Evolutionary conservation across 139 green algal genomes (phyloP), one percentile per base, ranked within the genome.

Genomic region (Deuterostichococcus epilithicus): DNA sequence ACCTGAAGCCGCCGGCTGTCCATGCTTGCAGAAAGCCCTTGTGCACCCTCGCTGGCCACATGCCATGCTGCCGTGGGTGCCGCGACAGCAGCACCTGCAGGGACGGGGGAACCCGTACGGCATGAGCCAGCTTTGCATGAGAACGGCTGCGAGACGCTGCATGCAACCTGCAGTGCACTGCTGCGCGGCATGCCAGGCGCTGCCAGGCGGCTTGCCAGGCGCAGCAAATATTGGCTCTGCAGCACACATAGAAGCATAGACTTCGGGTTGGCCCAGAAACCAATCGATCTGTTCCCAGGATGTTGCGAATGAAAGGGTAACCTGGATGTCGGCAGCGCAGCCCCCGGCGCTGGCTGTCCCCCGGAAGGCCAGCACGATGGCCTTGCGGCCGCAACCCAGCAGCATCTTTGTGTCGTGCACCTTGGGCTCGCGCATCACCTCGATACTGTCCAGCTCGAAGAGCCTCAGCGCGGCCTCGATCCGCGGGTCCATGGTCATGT

Each of bases 11-110:
- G 33, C 58, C 58, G 22, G 33, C 65, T 25, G 60, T 42, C 72
- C 72, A 82, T 34, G 26, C 42, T 22, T 65, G 68, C 30, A 72
- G 63, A 33, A 82, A 82, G 34, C 78, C 78, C 10, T 35, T 68
- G 44, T 82, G 78, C 35, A 78, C 72, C 33, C 71, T 30, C 10
- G 52, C 8, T 20, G 52, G 52, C 52, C 52, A 63, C 13, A 13
- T 23, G 10, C 13, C 52, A 13, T 13, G 52, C 52, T 63, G 52
- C 52, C 13, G 26, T 13, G 52, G 52, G 20, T 63, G 52, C 52
- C 18, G 8, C 52, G 10, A 5, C 20, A 28, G 52, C 52, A 63
- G 52, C 52, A 63, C 52, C 52, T 63, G 52, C 52, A n/a, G n/a
- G n/a, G 13, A 63, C 52, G 42, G 42, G 8, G 28, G 52, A 28